Evolutionary conservation across 495 filamentous ascomycete genomes (phyloP), one percentile per base, ranked within the genome.

Genomic region (Elasticomyces elasticus): DNA sequence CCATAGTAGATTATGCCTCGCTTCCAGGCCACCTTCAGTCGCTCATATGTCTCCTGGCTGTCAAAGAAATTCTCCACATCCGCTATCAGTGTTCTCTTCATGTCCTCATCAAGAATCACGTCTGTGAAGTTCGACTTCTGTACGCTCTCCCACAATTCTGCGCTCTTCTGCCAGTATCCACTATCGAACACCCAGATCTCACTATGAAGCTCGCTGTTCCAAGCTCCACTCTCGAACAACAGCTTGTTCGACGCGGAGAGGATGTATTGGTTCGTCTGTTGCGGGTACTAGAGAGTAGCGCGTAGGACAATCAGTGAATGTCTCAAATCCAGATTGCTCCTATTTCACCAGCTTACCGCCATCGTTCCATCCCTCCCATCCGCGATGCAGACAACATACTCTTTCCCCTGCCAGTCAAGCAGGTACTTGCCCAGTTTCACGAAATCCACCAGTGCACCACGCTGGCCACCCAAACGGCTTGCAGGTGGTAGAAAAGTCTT

Each of bases 1-100:
- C 78, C 79, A 55, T 79, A 71, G 66, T 78, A 80, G 46, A 81
- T 79, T 35, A 81, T 63, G 10, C 78, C 78, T 50, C 77, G 48
- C 66, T 83, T 84, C 79, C 80, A 83, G 5, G 83, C 80, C 10
- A 85, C 79, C 47, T 75, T 73, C 17, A 84, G 69, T n/a, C 70
- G 58, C 5, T 64, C 59, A 63, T 85, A 86, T 10, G 73, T 73
- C 17, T 71, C 69, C 17, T 70, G 67, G 0, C 68, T 68, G 35
- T 76, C 69, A 63, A 82, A 86, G 65, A 85, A 86, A 40, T 71
- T 71, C 23, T 71, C 63, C 15, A 83, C 76, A 64, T 85, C 82
- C 6, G 69, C 60, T 23, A 79, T 77, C 37, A 85, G 71, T 13
- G 70, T 66, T 44, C 72, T 70, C 66, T 86, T 86, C 74, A 82